Evolutionary conservation across 352 stramenopile genomes (phyloP).

Genomic region (Phytophthora vignae): DNA sequence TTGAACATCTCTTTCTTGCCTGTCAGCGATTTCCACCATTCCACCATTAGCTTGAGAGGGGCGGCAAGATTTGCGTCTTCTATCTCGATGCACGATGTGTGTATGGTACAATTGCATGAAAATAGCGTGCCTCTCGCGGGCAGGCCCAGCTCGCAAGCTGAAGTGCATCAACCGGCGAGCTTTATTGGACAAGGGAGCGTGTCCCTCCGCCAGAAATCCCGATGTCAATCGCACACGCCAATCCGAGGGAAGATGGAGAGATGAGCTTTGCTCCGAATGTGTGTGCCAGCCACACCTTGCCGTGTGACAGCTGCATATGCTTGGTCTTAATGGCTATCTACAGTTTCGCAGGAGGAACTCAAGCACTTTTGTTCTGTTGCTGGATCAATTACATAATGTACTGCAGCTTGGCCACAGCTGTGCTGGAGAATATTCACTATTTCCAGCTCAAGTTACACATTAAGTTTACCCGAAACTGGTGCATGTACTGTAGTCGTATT

Average conservation of each 20-base stretch:
- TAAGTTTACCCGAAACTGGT: not conserved
- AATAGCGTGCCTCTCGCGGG: not conserved
- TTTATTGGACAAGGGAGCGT: conserved; percentile 20
- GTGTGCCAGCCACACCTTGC: conserved; percentile 14
- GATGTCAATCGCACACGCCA: conserved; percentile 26
- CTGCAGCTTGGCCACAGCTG: not conserved
- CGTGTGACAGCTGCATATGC: conserved; percentile 31
- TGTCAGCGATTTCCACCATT: not conserved
- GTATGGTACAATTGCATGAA: conserved; percentile 19
- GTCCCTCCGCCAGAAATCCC: conserved; percentile 11
- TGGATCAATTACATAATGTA: too few species aligned
- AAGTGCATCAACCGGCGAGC: not conserved
- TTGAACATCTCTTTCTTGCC: not conserved
- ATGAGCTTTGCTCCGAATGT: conserved; percentile 30
- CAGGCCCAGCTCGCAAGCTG: conserved; percentile 1
- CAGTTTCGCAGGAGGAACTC: not conserved
- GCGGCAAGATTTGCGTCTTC: conserved; percentile 16
- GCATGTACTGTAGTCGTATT: too few species aligned
- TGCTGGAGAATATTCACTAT: not conserved
- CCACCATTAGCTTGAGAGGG: conserved; percentile 8
- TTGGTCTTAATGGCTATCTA: not conserved
- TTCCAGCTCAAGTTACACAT: conserved; percentile 6
- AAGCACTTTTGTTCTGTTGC: not conserved
- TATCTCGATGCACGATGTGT: conserved; percentile 15
- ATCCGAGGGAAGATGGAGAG: conserved; percentile 30